These are phyloP conservation scores for Calonectria montana DNA, from an alignment of 2,329 filamentous ascomycete species.

Conservation along the genomic window DNA sequence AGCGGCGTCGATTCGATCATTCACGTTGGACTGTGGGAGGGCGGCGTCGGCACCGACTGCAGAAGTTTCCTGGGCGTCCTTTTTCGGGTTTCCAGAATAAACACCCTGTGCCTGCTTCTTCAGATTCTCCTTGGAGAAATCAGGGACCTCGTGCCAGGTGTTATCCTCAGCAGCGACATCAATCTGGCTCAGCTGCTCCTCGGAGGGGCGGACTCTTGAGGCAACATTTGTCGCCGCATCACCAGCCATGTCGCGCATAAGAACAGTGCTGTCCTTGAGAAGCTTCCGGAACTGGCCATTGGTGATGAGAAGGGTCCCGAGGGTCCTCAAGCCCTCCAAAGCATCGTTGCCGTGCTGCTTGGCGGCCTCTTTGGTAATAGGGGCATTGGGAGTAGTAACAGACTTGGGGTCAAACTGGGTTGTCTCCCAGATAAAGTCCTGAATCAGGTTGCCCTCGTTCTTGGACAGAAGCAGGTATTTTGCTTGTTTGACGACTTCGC, in stretches of 20 bases:
- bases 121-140: slow-evolving; percentile 76
- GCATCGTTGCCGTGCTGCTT: slow-evolving; percentile 87
- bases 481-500: slow-evolving; percentile 83
- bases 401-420: slow-evolving; percentile 76
- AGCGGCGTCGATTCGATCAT: slow-evolving; percentile 60
- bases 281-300: slow-evolving; percentile 97
- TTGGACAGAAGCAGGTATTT: slow-evolving; percentile 90
- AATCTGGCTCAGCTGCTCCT: slow-evolving; percentile 81
- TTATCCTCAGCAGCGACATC: slow-evolving; percentile 90
- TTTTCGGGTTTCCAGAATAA: slow-evolving; percentile 65
- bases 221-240: slow-evolving; percentile 88
- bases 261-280: slow-evolving; percentile 80
- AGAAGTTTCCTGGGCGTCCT: slow-evolving; percentile 71
- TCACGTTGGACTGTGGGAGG: slow-evolving; percentile 60
- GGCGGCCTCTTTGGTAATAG: slow-evolving; percentile 80
- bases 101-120: slow-evolving; percentile 75
- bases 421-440: slow-evolving; percentile 97
- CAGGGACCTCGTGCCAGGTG: slow-evolving; percentile 89
- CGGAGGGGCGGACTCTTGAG: slow-evolving; percentile 77
- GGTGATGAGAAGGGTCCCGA: slow-evolving; percentile 90
- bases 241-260: slow-evolving; percentile 90
- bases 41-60: slow-evolving; percentile 69
- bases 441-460: slow-evolving; percentile 93
- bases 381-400: slow-evolving; percentile 71
- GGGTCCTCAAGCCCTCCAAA: slow-evolving; percentile 84